A percentile compares a stretch with the other conserved stretches of the same genome.
phyloP scores from a whole-genome alignment of 1,284 basidiomycete species.

The Heterobasidion annosum region DNA sequence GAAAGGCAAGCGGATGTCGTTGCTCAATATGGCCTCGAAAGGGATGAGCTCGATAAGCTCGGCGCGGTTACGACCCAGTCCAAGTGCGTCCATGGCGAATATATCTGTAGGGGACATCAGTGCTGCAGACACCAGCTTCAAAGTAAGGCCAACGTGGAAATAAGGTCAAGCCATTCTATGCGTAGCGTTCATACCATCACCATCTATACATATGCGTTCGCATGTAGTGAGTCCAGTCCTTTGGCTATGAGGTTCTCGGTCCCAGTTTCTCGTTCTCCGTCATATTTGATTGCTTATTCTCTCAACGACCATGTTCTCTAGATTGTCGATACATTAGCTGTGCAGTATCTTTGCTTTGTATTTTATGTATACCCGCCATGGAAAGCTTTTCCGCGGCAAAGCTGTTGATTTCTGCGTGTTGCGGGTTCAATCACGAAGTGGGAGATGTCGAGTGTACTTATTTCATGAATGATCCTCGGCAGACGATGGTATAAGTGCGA shows the following conservation, averaged over 20 bases:
- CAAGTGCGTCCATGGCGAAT: no score
- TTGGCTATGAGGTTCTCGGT: not conserved
- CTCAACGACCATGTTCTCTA: not conserved
- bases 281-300: no score
- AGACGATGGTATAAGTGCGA: not conserved
- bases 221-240: not conserved
- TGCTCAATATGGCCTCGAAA: conserved; percentile 28
- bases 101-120: conserved; percentile 19
- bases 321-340: not conserved
- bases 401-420: no score
- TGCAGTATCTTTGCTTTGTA: not conserved
- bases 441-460: no score
- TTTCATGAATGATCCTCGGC: no score
- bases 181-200: not conserved
- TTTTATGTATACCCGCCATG: not conserved
- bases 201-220: not conserved
- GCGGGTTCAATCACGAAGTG: no score
- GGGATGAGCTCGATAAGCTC: conserved; percentile 24
- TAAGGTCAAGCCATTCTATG: conserved; percentile 17
- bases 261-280: not conserved
- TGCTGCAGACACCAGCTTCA: conserved; percentile 31
- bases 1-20: conserved; percentile 51
- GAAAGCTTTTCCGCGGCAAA: not conserved
- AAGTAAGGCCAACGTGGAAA: conserved; percentile 45
- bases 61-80: conserved; percentile 9